A percentile compares a stretch with the other conserved stretches of the same genome.
These are phyloP conservation scores for Fonsecaea erecta DNA, from an alignment of 2,329 filamentous ascomycete genomes.

Conservation along the genomic window DNA sequence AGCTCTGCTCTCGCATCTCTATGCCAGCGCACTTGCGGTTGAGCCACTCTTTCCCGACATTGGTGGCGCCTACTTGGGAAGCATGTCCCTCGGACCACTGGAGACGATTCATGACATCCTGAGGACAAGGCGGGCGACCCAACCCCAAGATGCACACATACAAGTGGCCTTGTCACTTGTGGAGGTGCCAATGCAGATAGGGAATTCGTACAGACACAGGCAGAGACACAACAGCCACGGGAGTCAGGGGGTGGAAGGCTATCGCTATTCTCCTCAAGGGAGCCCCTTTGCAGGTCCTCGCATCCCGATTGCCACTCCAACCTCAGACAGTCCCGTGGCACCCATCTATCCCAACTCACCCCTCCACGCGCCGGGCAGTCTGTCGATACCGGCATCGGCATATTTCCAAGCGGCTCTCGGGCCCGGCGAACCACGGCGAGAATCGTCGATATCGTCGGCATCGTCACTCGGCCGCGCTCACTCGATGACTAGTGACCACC, in stretches of 20 bases:
- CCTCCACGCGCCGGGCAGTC: conserved; percentile 47
- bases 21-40: conserved; percentile 82
- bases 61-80: conserved; percentile 84
- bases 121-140: conserved; percentile 67
- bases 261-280: conserved; percentile 34
- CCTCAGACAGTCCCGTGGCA: conserved; percentile 20
- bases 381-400: conserved; percentile 46
- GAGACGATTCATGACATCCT: conserved; percentile 84
- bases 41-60: conserved; percentile 92
- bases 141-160: conserved; percentile 61
- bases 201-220: conserved; percentile 69
- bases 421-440: conserved; percentile 41
- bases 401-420: conserved; percentile 37
- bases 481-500: conserved; percentile 29
- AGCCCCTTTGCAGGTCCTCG: conserved; percentile 32
- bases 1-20: conserved; percentile 86
- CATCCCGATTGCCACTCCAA: conserved; percentile 27
- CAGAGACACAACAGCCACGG: conserved; percentile 56
- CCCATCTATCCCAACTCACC: conserved; percentile 48
- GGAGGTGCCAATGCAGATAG: conserved; percentile 72
- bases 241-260: conserved; percentile 22
- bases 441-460: conserved; percentile 44
- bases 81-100: conserved; percentile 76
- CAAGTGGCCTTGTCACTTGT: conserved; percentile 70
- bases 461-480: conserved; percentile 39